Conservation (phyloP, 345 rosid species). For the Arabis alpina region DNA sequence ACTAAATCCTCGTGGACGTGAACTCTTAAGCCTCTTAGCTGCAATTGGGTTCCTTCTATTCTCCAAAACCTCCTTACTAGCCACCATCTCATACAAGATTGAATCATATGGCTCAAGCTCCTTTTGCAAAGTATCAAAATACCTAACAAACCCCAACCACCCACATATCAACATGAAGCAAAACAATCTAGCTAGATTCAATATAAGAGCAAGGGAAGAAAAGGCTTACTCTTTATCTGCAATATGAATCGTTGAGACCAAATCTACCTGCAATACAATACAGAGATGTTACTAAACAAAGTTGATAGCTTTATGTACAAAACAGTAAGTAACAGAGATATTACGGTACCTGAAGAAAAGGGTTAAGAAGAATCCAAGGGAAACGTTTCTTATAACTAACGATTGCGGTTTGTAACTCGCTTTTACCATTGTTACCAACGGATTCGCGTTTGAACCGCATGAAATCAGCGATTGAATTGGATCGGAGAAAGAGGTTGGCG, state of each 20-base stretch:
- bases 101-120: conserved; percentile 84
- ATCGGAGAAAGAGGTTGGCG: conserved; percentile 53
- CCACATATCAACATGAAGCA: neutral
- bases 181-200: neutral
- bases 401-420: conserved; percentile 82
- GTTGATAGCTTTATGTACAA: neutral
- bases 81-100: conserved; percentile 93
- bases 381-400: conserved; percentile 78
- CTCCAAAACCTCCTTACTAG: conserved; percentile 81
- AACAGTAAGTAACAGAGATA: neutral
- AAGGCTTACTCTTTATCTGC: conserved; percentile 83
- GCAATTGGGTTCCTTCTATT: conserved; percentile 57
- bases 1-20: conserved; percentile 72
- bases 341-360: conserved; percentile 65
- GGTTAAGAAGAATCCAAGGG: conserved; percentile 82
- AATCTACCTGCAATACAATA: conserved; percentile 75
- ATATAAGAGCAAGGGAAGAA: no score
- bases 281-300: neutral
- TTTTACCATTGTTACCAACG: conserved; percentile 39
- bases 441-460: conserved; percentile 69
- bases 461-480: conserved; percentile 79
- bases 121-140: conserved; percentile 78
- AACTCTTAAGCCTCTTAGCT: conserved; percentile 56
- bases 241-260: conserved; percentile 91
- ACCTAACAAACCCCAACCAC: conserved; percentile 51